Evolutionary conservation across 2,329 filamentous ascomycete species (phyloP), one percentile per base, ranked within the genome.

Genomic region (Aspergillus aculeatus): DNA sequence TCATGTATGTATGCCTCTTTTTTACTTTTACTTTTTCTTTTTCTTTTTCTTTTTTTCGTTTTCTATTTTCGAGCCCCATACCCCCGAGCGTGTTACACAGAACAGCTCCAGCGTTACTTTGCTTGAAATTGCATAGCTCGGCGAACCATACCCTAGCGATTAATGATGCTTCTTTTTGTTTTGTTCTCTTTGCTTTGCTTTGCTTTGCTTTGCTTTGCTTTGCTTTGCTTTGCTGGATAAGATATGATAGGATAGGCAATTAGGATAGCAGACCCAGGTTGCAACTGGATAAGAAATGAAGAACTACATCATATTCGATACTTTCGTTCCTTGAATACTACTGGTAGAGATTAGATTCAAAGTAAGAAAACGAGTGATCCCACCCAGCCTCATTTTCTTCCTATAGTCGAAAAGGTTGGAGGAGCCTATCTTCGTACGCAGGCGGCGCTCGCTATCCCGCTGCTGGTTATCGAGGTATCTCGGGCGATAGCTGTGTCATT

Each of bases 31-130:
- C 47, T 47, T 24, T 16, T 16, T 32, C 5, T 11, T 12, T 24
- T n/a, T 44, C n/a, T 23, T 51, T 49, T 29, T 54, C 47, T 47
- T 32, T 54, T 51, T 47, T 50, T 48, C 50, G 26, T 49, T 54
- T 44, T 60, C 26, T 50, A 21, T 54, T 56, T 59, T 54, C 12
- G 32, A 29, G 58, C 55, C 48, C 57, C 66, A 66, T 67, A 67
- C 65, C 65, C 32, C 62, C 64, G 65, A 67, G 65, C 57, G 16
- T 66, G 63, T 62, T 56, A 60, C 63, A 62, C 58, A 35, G 59
- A 54, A 58, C 62, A 64, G 62, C 65, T 67, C 65, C 60, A 47
- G 56, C 61, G 51, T 54, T 57, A 55, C 59, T 52, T 29, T 60
- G 32, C 51, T 62, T 57, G 48, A 47, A 57, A 57, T 60, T 57